Conservation (phyloP, 106 monocot genomes). For the Dactylorhiza incarnata region DNA sequence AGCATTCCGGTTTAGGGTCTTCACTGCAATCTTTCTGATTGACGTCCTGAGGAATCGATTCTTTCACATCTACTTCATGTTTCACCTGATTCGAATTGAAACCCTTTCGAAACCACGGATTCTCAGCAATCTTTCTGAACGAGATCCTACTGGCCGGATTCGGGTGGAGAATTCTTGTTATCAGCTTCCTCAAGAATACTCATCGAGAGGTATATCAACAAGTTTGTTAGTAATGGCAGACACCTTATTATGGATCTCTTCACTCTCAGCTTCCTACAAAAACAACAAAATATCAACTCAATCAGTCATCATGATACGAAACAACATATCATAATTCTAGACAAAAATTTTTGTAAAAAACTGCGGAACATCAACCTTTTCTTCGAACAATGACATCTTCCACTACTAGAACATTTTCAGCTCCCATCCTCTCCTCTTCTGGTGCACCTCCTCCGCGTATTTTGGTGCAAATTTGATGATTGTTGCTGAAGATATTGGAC, state of each 20-base stretch:
- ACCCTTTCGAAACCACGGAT: slow-evolving; percentile 33
- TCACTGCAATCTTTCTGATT: slow-evolving; percentile 1
- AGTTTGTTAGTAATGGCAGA: slow-evolving; percentile 88
- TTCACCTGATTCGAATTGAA: slow-evolving; percentile 10
- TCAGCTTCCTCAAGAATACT: slow-evolving; percentile 52
- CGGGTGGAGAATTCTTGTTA: slow-evolving; percentile 31
- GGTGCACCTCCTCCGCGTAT: slow-evolving; percentile 46
- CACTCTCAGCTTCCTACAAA: slow-evolving; percentile 60
- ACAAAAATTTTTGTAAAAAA: background rate
- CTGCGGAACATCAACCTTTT: slow-evolving; percentile 41
- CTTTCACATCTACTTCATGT: slow-evolving; percentile 9
- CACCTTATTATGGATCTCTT: slow-evolving; percentile 79
- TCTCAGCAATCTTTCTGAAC: slow-evolving; percentile 25
- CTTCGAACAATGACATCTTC: slow-evolving; percentile 53
- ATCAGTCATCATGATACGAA: background rate
- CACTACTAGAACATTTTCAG: slow-evolving; percentile 46
- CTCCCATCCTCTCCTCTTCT: slow-evolving; percentile 59
- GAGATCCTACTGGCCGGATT: slow-evolving; percentile 39
- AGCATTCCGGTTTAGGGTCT: slow-evolving; percentile 20
- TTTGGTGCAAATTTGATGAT: slow-evolving; percentile 17
- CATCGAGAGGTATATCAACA: slow-evolving; percentile 88
- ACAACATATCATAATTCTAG: background rate
- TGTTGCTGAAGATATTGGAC: slow-evolving; percentile 50
- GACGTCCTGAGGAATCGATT: slow-evolving; percentile 5
- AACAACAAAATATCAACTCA: background rate